Evolutionary conservation across 345 rosid genomes (phyloP).

Genomic region (Syzygium grande): DNA sequence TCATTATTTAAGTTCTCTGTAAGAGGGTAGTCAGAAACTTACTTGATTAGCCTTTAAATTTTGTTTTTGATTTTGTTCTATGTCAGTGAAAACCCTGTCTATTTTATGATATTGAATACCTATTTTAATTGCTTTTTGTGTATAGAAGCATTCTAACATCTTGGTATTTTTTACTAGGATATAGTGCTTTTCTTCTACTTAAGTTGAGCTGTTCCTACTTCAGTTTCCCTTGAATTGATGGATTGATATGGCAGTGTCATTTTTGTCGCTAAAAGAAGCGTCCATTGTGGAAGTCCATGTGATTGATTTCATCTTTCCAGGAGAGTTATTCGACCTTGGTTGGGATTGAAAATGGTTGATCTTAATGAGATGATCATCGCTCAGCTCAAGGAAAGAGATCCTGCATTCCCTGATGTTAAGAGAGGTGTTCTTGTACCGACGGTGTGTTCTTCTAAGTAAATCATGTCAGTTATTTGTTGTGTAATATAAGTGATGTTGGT

Average conservation of each 20-base stretch:
- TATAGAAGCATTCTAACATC: background rate
- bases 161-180: background rate
- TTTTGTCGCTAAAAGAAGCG: background rate
- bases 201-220: background rate
- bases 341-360: slow-evolving; percentile 91
- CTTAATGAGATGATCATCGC: slow-evolving; percentile 70
- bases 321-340: slow-evolving; percentile 91
- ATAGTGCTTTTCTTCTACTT: background rate
- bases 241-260: background rate
- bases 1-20: background rate
- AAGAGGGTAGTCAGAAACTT: background rate
- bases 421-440: slow-evolving; percentile 70
- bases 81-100: background rate
- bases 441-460: slow-evolving; percentile 26
- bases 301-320: slow-evolving; percentile 25
- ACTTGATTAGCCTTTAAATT: background rate
- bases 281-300: background rate
- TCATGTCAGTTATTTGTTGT: background rate
- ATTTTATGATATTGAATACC: background rate
- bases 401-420: slow-evolving; percentile 53
- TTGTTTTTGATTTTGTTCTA: background rate
- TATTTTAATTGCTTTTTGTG: background rate
- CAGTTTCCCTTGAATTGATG: background rate
- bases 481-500: background rate
- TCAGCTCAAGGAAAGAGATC: slow-evolving; percentile 79